phyloP scores from a whole-genome alignment of 768 basidiomycete species.

The Austroboletus eburneus region DNA sequence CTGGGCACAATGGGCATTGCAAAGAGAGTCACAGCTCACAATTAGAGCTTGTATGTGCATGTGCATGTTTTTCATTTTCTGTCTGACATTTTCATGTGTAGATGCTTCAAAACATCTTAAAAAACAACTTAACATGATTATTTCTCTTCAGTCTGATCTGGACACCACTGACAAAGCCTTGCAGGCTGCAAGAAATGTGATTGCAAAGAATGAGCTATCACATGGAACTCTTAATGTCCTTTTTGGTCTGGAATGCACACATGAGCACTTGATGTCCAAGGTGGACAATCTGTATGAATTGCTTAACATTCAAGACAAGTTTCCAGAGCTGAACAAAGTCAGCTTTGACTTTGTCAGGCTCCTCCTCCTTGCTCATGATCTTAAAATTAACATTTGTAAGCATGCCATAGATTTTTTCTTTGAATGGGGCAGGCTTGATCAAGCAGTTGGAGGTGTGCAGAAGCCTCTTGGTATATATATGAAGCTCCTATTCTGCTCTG shows the following conservation, averaged over 20 bases:
- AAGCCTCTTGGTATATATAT: conserved; percentile 32
- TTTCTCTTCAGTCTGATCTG: conserved; percentile 25
- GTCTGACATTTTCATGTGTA: background rate
- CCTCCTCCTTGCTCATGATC: conserved; percentile 9
- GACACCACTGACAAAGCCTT: conserved; percentile 22
- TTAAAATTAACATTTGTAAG: conserved; percentile 26
- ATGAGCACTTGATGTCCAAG: too few species aligned
- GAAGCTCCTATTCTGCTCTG: too few species aligned
- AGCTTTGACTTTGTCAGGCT: conserved; percentile 3
- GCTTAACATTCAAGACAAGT: conserved; percentile 7
- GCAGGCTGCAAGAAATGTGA: conserved; percentile 1
- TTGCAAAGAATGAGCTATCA: conserved; percentile 1
- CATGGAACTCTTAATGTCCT: conserved; percentile 19
- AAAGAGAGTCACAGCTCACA: conserved; percentile 30
- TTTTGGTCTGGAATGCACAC: too few species aligned
- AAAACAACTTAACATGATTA: conserved; percentile 4
- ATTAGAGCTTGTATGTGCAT: conserved; percentile 25
- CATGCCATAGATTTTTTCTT: conserved; percentile 22
- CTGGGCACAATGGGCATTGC: conserved; percentile 31
- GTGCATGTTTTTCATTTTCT: too few species aligned
- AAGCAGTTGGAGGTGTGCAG: conserved; percentile 17
- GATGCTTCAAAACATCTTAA: conserved; percentile 2
- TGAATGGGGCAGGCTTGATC: conserved; percentile 27
- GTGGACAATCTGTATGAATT: too few species aligned
- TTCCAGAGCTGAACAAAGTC: conserved; percentile 4